Base-by-base conservation (phyloP, 208 protist species). In the Phytomonas sp. region DNA sequence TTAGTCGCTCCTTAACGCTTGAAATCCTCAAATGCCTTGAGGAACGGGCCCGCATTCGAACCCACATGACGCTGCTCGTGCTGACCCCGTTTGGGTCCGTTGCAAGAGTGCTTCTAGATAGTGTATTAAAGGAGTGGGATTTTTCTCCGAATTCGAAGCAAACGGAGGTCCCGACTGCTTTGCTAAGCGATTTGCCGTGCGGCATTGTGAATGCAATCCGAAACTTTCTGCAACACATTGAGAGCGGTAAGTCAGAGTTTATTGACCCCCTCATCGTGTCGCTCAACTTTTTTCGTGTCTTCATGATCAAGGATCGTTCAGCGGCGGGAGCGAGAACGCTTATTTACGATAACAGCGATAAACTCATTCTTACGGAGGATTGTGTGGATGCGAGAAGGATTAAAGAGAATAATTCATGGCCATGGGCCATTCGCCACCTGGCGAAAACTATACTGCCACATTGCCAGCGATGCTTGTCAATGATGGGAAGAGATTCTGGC, bases 41-140 rank as follows among this genome's bases (percentile, higher is more conserved):
- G n/a, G 70, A 73, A 43, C 62, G 75, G 37, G 61, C 82, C 5
- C 84, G 87, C 23, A 63, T 88, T 30, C 79, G 79, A 13, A 69
- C 90, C 62, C 76, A 84, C 26, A 75, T 80, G 2, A 81, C 83
- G 17, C 81, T 95, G 61, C 65, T 93, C 15, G 71, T 74, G n/a
- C 56, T 92, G 20, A 81, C 78, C 36, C 90, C 90, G 7, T 92
- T 86, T 74, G 71, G 83, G 0, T 91, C 85, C 30, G 84, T 95
- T 40, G 76, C 80, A 9, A 78, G 80, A 11, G 79, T 85, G 51
- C 75, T 95, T 66, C 70, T 90, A 4, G 71, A 84, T 9, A 62
- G 70, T 23, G 59, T 93, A 20, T 34, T 74, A 13, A 15, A 81
- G 3, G 82, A 91, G 36, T 92, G 84, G 85, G 40, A 46, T 46